Evolutionary conservation across 225 moss, liverwort and hornwort species (phyloP).

Genomic region (Pleurozium schreberi): DNA sequence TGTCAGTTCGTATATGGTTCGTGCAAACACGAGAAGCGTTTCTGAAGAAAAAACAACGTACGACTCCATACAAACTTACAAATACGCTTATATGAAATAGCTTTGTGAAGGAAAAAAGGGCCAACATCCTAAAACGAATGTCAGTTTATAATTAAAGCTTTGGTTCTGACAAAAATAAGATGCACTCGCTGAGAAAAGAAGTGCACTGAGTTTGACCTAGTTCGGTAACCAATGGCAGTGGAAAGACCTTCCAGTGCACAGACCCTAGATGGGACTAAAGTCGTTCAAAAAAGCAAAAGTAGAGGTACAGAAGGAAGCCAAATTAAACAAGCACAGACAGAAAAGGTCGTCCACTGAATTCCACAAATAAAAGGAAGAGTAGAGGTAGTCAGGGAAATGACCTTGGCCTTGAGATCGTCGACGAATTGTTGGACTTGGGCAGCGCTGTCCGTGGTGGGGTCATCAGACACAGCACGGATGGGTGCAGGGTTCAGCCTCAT

Average conservation of each 20-base stretch:
- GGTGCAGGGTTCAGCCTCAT: constrained; percentile 32
- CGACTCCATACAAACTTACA: not conserved
- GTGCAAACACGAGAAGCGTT: not conserved
- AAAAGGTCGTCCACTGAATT: too few species aligned
- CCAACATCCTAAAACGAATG: not conserved
- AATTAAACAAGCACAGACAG: too few species aligned
- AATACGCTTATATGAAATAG: not conserved
- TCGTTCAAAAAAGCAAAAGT: too few species aligned
- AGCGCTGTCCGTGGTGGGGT: constrained; percentile 26
- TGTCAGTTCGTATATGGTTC: not conserved
- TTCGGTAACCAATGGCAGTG: not conserved
- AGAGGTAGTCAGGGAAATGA: not conserved
- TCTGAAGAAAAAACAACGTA: not conserved
- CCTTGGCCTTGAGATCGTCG: constrained; percentile 66
- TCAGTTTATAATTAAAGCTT: too few species aligned
- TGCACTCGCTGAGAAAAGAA: not conserved
- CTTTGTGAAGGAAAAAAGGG: not conserved
- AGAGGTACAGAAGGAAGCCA: not conserved
- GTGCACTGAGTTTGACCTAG: not conserved
- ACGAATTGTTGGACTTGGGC: constrained; percentile 54
- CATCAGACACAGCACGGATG: constrained; percentile 58
- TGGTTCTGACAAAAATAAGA: not conserved
- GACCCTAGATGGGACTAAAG: not conserved
- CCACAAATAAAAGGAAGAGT: too few species aligned
- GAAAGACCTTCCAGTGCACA: not conserved